Evolutionary conservation across 352 stramenopile species (phyloP).

Genomic region (Phytophthora citrophthora): DNA sequence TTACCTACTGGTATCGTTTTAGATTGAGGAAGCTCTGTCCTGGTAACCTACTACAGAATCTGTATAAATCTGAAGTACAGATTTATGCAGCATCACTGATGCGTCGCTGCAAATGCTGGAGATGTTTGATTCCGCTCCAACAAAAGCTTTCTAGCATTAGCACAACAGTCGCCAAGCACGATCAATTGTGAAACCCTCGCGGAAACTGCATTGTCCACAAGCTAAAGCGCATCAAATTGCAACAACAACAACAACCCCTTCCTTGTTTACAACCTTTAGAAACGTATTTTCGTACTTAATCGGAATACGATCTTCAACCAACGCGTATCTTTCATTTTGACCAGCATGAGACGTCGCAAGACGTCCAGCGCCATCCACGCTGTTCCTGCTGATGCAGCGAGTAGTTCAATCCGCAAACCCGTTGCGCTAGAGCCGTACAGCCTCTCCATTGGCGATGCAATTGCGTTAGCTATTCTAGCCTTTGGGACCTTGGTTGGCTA

Average conservation of each 20-base stretch:
- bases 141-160: no score
- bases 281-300: slow-evolving; percentile 18
- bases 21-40: background rate
- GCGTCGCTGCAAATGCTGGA: background rate
- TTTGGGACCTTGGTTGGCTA: slow-evolving; percentile 65
- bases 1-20: background rate
- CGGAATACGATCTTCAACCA: background rate
- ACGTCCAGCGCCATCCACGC: slow-evolving; percentile 12
- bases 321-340: slow-evolving; percentile 27
- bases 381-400: slow-evolving; percentile 1
- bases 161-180: no score
- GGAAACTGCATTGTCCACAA: no score
- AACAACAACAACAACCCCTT: no score
- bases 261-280: background rate
- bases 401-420: background rate
- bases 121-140: no score
- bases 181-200: no score
- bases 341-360: slow-evolving; percentile 33
- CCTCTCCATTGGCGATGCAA: slow-evolving; percentile 19
- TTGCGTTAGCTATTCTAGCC: slow-evolving; percentile 15
- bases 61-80: background rate
- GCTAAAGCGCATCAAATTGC: no score
- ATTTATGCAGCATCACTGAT: background rate
- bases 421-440: background rate
- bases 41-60: background rate